phyloP scores from a whole-genome alignment of 2,329 filamentous ascomycete genomes.

The Aureobasidium sp. region DNA sequence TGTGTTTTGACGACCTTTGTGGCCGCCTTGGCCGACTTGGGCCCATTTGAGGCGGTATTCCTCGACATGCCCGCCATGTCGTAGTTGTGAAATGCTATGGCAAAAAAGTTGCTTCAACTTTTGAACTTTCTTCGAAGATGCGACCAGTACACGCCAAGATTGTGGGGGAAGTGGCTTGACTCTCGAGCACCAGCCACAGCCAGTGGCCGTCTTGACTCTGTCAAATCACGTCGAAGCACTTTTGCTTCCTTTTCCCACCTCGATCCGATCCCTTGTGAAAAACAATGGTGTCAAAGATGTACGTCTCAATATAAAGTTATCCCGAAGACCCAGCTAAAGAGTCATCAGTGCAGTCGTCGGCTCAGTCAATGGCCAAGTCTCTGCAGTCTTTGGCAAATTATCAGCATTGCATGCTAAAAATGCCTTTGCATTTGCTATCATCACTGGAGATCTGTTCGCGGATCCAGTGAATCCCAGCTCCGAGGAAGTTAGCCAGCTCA shows the following conservation, averaged over 20 bases:
- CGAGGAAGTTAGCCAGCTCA: constrained; percentile 45
- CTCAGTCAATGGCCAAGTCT: constrained; percentile 71
- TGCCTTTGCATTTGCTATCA: constrained; percentile 74
- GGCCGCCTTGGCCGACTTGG: constrained; percentile 18
- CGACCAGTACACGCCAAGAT: not conserved
- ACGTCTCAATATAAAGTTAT: constrained; percentile 21
- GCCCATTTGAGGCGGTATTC: constrained; percentile 24
- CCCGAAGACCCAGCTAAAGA: not conserved
- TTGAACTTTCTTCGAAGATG: not conserved
- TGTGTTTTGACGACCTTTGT: constrained; percentile 47
- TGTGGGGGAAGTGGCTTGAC: not conserved
- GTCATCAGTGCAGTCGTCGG: constrained; percentile 67
- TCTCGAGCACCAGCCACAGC: not conserved
- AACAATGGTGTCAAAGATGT: constrained; percentile 51
- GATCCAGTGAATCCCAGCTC: constrained; percentile 41
- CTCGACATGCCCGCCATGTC: constrained; percentile 40
- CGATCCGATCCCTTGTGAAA: too few species aligned
- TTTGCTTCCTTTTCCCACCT: not conserved
- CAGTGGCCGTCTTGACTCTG: not conserved
- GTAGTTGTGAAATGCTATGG: not conserved
- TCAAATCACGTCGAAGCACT: not conserved
- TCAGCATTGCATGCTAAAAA: constrained; percentile 78
- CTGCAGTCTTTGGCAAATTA: constrained; percentile 71
- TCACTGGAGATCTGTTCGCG: constrained; percentile 77
- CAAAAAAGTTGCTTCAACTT: constrained; percentile 10